Conservation (phyloP, 2,329 filamentous ascomycete species). For the Fusarium nygamai region DNA sequence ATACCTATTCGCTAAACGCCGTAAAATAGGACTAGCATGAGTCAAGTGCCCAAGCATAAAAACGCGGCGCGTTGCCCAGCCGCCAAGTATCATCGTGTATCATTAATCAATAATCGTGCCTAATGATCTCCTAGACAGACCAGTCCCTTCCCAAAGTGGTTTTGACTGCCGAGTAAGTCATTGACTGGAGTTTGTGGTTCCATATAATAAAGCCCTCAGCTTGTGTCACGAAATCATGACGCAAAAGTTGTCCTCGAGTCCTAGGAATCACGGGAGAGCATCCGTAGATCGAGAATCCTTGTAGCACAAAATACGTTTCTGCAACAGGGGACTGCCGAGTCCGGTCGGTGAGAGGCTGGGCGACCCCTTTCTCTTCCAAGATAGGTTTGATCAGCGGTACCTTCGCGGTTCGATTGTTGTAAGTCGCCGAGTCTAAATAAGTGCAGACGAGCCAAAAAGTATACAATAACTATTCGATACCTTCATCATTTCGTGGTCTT, state of each 20-base stretch:
- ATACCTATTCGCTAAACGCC: slow-evolving; percentile 12
- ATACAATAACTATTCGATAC: not conserved
- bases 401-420: not conserved
- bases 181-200: not conserved
- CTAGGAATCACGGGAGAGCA: not conserved
- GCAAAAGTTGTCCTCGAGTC: not conserved
- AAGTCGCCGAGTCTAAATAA: slow-evolving; percentile 7
- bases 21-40: slow-evolving; percentile 19
- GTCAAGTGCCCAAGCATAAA: slow-evolving; percentile 6
- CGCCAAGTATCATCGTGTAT: slow-evolving; percentile 14
- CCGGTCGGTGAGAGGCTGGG: not conserved
- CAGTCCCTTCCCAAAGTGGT: not conserved
- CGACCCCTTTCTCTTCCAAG: not conserved
- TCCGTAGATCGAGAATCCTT: not conserved
- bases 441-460: not conserved
- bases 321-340: not conserved
- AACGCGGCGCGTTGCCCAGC: slow-evolving; percentile 4
- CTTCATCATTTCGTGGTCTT: slow-evolving; percentile 13
- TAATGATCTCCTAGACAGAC: not conserved
- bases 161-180: not conserved
- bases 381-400: not conserved
- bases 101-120: slow-evolving; percentile 14
- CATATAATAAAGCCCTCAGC: not conserved
- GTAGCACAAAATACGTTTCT: slow-evolving; percentile 7
- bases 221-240: slow-evolving; percentile 10